A percentile compares a stretch with the other conserved stretches of the same genome.
phyloP scores from a whole-genome alignment of 2,329 filamentous ascomycete species.

The Pestalotiopsis sp. region DNA sequence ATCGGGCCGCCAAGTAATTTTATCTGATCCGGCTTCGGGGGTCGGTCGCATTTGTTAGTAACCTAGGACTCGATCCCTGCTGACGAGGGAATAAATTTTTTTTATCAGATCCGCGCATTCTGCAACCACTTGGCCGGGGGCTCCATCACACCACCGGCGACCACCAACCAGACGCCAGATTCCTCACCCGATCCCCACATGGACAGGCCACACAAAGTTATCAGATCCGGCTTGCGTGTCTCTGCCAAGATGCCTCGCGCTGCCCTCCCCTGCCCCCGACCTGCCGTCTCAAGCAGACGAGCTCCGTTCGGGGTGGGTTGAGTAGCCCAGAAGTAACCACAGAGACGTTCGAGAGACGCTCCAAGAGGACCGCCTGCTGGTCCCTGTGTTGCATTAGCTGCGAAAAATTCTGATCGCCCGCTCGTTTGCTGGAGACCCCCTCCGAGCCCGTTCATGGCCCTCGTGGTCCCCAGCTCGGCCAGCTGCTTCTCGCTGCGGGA shows the following conservation, averaged over 20 bases:
- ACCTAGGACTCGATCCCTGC: background rate
- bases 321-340: background rate
- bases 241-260: conserved; percentile 30
- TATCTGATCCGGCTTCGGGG: conserved; percentile 16
- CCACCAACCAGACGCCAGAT: background rate
- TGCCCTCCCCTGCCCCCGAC: conserved; percentile 6
- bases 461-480: background rate
- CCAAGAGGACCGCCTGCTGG: background rate
- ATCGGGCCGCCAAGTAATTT: conserved; percentile 14
- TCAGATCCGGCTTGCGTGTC: conserved; percentile 35
- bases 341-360: background rate
- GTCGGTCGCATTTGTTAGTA: background rate
- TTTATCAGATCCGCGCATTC: conserved; percentile 17
- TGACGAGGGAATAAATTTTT: conserved; percentile 12
- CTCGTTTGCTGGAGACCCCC: no score
- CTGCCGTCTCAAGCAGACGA: conserved; percentile 12
- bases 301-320: background rate
- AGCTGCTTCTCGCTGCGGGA: background rate
- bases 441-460: background rate
- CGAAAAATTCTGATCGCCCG: conserved; percentile 23
- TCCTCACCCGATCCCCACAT: background rate
- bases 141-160: background rate
- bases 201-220: conserved; percentile 35
- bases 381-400: conserved; percentile 21
- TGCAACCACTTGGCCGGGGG: background rate